Base-by-base conservation (phyloP, 768 basidiomycete genomes). In the Strobilomyces dryophilus region DNA sequence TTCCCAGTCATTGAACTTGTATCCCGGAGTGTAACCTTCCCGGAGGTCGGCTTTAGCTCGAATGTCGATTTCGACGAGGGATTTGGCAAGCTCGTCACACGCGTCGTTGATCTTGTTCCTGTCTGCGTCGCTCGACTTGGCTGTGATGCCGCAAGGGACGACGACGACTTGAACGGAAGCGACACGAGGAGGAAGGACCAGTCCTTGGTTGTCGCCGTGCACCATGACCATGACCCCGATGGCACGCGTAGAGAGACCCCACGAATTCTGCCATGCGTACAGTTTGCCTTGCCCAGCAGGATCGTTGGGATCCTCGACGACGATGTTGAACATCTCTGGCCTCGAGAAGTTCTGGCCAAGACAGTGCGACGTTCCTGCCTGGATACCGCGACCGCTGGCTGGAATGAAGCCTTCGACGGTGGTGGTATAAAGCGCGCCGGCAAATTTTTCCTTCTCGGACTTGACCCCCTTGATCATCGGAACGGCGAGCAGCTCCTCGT, bases 181-280 rank as follows among this genome's bases (percentile, higher is more conserved):
- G 32, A 99, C 95, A 10, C 92, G 80, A 56, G 97, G 97, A n/a
- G 97, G 97, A 51, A 98, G 83, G 12, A 98, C 95, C 60, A 99
- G 73, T 15, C 97, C 97, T 66, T 97, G 91, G 69, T 99, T 93
- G 70, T 99, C 97, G 32, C 95, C 95, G 66, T 99, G 95, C 6
- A 92, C 84, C 97, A 99, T 99, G 61, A 97, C 94, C 95, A 98
- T 98, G 52, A 98, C 91, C 65, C 97, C 97, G 62, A 99, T 92
- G 26, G 90, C 82, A 52, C 97, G 79, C n/a, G 95, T 98, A 44
- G 89, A 92, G 49, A 98, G 74, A 64, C 97, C 97, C 97, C 97
- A 98, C 32, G 92, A 95, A 73, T 98, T 99, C 72, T 98, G 95
- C 93, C 94, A 98, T 11, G 93, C 94, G 58, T 87, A 85, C 0